A percentile compares a stretch with the other conserved stretches of the same genome.
Conservation (phyloP, 148 eudicot genomes). For the Polygonum maritimum region DNA sequence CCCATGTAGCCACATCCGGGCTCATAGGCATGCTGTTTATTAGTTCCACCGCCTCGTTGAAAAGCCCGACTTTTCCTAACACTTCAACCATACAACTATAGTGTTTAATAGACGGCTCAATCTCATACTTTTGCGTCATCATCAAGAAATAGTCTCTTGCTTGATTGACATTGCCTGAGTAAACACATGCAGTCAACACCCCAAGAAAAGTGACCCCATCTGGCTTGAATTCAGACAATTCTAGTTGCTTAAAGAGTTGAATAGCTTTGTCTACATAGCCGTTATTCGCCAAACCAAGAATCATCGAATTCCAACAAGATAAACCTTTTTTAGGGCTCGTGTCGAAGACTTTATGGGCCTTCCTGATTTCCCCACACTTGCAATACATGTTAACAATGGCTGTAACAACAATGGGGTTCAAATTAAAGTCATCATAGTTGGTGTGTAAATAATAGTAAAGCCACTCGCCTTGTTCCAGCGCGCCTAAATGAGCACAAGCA, state of each 20-base stretch:
- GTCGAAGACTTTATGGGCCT: slow-evolving; percentile 29
- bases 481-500: slow-evolving; percentile 40
- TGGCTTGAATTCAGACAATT: slow-evolving; percentile 24
- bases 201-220: slow-evolving; percentile 46
- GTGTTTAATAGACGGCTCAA: slow-evolving; percentile 44
- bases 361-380: slow-evolving; percentile 42
- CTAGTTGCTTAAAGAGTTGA: slow-evolving; percentile 32
- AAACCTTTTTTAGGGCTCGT: slow-evolving; percentile 22
- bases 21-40: slow-evolving; percentile 28
- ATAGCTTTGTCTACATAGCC: slow-evolving; percentile 37
- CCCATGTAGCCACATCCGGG: slow-evolving; percentile 40
- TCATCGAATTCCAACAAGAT: slow-evolving; percentile 57
- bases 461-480: slow-evolving; percentile 46
- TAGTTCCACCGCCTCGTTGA: slow-evolving; percentile 33
- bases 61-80: slow-evolving; percentile 36
- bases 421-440: slow-evolving; percentile 14
- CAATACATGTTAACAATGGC: slow-evolving; percentile 49
- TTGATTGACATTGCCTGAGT: slow-evolving; percentile 31
- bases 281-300: slow-evolving; percentile 46
- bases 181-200: slow-evolving; percentile 38
- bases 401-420: slow-evolving; percentile 36
- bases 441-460: slow-evolving; percentile 28
- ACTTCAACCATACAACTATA: slow-evolving; percentile 44
- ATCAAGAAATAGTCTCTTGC: slow-evolving; percentile 31
- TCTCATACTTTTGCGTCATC: slow-evolving; percentile 27